Evolutionary conservation across 257 asterid species (phyloP), one percentile per base, ranked within the genome.

Genomic region (Datura wrightii): DNA sequence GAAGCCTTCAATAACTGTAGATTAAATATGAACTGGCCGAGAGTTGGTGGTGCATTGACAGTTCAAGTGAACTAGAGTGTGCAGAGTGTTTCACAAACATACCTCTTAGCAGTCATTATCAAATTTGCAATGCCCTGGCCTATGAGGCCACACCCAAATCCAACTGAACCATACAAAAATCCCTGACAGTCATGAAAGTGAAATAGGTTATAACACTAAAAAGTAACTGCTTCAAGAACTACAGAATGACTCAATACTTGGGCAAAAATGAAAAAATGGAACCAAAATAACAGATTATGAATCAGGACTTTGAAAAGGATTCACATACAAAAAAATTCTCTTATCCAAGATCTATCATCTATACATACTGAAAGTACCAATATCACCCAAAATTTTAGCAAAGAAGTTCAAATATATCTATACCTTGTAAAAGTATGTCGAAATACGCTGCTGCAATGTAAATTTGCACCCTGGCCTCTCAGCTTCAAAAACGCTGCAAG

Each of bases 101-200:
- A 94, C 99, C 99, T 88, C 87, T 96, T 96, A 53, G 98, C 97
- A 60, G 91, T 94, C 99, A 94, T 96, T 86, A 94, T 94, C 94
- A 87, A 46, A 88, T 96, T 94, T 83, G 98, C 98, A 39, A 96
- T 94, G 88, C 99, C 99, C 90, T 96, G 99, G 83, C 98, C 98
- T 60, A 96, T 86, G 84, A 96, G 90, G 81, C 98, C 98, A 85
- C 98, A 94, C 19, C 94, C 92, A 85, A 96, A 94, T 88, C 99
- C 99, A 70, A 95, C 98, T n/a, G 98, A 90, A 79, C 98, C 99
- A 87, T 94, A 94, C 84, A 94, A 87, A 36, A 94, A 87, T 60
- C 98, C 99, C 99, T 96, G 84, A 87, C 84, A 70, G 67, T 41
- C 86, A 85, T 69, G 52, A 84, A 84, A 88, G 62, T 67, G 81